phyloP scores from a whole-genome alignment of 768 basidiomycete species.

The Boletus pseudopeckii region DNA sequence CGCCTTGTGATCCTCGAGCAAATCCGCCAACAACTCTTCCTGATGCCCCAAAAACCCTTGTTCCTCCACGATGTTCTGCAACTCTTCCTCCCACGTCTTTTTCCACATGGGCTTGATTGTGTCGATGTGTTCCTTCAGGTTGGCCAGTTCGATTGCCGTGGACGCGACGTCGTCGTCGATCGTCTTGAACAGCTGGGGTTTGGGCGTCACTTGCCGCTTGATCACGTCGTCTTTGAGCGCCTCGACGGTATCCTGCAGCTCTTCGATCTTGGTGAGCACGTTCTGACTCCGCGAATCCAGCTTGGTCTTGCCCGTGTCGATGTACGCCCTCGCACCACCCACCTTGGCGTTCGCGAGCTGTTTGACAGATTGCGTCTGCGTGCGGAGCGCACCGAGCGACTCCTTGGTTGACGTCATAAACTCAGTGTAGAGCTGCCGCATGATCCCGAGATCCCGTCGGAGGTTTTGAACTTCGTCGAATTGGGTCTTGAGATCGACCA shows the following conservation, averaged over 20 bases:
- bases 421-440: slow-evolving; percentile 92
- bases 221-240: slow-evolving; percentile 86
- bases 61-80: slow-evolving; percentile 96
- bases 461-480: slow-evolving; percentile 95
- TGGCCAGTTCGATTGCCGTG: slow-evolving; percentile 66
- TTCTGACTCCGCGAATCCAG: slow-evolving; percentile 89
- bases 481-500: slow-evolving; percentile 82
- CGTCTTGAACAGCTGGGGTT: slow-evolving; percentile 61
- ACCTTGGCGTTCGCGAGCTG: slow-evolving; percentile 80
- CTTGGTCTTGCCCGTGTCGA: slow-evolving; percentile 88
- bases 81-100: slow-evolving; percentile 96
- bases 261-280: slow-evolving; percentile 88
- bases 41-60: slow-evolving; percentile 93
- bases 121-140: slow-evolving; percentile 78
- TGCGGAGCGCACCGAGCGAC: slow-evolving; percentile 70
- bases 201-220: slow-evolving; percentile 83
- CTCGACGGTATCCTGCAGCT: slow-evolving; percentile 89
- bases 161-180: slow-evolving; percentile 70
- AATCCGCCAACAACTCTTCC: slow-evolving; percentile 84
- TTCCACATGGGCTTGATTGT: slow-evolving; percentile 96
- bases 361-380: slow-evolving; percentile 84
- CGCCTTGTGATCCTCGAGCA: slow-evolving; percentile 92
- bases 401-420: slow-evolving; percentile 92
- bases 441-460: slow-evolving; percentile 86
- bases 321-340: slow-evolving; percentile 82